A percentile compares a stretch with the other conserved stretches of the same genome.
phyloP scores from a whole-genome alignment of 306 rosid species.

The Acacia melanoxylon region DNA sequence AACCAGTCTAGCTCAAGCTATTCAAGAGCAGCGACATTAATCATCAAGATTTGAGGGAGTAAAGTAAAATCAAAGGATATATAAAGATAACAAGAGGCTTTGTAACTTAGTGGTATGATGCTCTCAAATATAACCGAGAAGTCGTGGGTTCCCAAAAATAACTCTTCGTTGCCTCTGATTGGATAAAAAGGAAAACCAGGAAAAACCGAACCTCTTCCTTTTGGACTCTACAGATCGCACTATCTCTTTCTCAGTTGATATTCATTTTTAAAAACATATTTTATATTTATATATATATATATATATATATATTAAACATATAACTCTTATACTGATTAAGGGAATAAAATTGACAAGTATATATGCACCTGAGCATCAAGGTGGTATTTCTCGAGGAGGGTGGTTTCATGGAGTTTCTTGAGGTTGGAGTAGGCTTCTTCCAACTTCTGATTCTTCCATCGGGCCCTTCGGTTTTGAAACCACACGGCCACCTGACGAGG shows the following conservation, averaged over 20 bases:
- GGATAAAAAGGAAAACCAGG: background rate
- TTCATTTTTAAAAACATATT: background rate
- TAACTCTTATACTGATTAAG: background rate
- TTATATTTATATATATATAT: no score
- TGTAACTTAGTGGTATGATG: no score
- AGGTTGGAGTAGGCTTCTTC: conserved; percentile 62
- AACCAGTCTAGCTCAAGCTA: background rate
- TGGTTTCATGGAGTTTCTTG: conserved; percentile 48
- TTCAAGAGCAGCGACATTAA: no score
- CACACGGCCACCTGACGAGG: conserved; percentile 82
- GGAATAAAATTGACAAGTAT: background rate
- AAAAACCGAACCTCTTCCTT: background rate
- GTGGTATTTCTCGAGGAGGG: conserved; percentile 41
- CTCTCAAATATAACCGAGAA: no score
- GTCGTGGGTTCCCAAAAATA: background rate
- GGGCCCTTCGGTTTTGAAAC: conserved; percentile 82
- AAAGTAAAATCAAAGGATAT: background rate
- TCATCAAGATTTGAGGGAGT: background rate
- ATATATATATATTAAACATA: no score
- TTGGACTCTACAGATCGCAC: background rate
- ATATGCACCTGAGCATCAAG: conserved; percentile 59
- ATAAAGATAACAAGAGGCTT: background rate
- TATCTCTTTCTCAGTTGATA: background rate
- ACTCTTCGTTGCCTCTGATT: background rate
- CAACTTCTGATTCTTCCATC: conserved; percentile 80